These are phyloP conservation scores for Populus trichocarpa DNA, from an alignment of 441 rosid genomes.

Conservation along the genomic window DNA sequence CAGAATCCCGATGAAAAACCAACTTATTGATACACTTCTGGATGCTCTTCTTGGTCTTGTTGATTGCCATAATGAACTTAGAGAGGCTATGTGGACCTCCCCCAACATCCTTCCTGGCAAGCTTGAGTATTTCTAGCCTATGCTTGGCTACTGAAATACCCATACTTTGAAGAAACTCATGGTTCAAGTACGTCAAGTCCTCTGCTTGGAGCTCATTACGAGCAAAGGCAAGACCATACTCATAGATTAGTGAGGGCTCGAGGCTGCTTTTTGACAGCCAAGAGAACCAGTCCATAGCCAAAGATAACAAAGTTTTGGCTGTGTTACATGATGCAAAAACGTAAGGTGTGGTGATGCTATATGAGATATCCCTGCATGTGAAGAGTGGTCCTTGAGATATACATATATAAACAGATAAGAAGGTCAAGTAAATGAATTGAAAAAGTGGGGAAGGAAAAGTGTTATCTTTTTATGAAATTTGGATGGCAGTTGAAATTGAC, in stretches of 20 bases:
- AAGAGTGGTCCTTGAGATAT: slow-evolving; percentile 17
- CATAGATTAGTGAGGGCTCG: slow-evolving; percentile 57
- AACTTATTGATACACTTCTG: slow-evolving; percentile 39
- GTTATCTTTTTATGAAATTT: slow-evolving; percentile 14
- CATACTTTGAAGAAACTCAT: slow-evolving; percentile 65
- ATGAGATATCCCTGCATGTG: background rate
- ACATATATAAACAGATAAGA: slow-evolving; percentile 7
- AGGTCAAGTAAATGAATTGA: slow-evolving; percentile 26
- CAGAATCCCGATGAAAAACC: slow-evolving; percentile 31
- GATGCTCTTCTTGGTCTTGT: slow-evolving; percentile 40
- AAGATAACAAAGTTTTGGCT: slow-evolving; percentile 1
- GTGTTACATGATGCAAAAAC: slow-evolving; percentile 14
- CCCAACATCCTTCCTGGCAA: slow-evolving; percentile 42
- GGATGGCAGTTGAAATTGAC: slow-evolving; percentile 36
- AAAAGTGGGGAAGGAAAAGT: slow-evolving; percentile 10
- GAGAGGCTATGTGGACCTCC: slow-evolving; percentile 23
- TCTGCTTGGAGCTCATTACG: slow-evolving; percentile 60
- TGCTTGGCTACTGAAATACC: slow-evolving; percentile 74
- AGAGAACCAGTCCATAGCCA: slow-evolving; percentile 75
- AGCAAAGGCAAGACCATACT: slow-evolving; percentile 54
- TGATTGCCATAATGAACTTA: slow-evolving; percentile 42
- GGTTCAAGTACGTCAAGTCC: slow-evolving; percentile 61
- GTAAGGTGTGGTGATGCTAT: slow-evolving; percentile 15
- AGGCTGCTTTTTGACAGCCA: slow-evolving; percentile 66
- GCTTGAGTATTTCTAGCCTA: slow-evolving; percentile 71